Conservation (phyloP, 805 yeast genomes). For the Pichia ethanolica region DNA sequence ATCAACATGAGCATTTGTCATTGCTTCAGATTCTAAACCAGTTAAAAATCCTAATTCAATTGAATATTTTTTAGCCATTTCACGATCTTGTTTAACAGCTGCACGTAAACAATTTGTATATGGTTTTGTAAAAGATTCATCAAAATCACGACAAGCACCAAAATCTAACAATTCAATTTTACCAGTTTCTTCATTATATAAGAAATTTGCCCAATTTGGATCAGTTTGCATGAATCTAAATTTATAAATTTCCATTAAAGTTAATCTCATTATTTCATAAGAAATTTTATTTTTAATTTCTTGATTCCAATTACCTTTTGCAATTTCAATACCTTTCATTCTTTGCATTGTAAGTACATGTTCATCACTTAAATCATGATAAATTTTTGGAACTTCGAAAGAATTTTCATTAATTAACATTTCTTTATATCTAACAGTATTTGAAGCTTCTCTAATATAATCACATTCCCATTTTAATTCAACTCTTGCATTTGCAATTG, state of each 20-base stretch:
- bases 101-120: slow-evolving; percentile 70
- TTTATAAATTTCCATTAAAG: slow-evolving; percentile 75
- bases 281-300: slow-evolving; percentile 75
- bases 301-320: slow-evolving; percentile 69
- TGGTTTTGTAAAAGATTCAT: slow-evolving; percentile 55
- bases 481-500: slow-evolving; percentile 85
- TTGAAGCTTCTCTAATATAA: slow-evolving; percentile 80
- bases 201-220: slow-evolving; percentile 98
- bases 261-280: slow-evolving; percentile 75
- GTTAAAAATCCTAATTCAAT: slow-evolving; percentile 78
- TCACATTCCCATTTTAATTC: slow-evolving; percentile 98
- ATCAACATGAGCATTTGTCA: slow-evolving; percentile 90
- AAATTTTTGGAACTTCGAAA: slow-evolving; percentile 77
- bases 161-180: slow-evolving; percentile 86
- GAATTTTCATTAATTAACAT: slow-evolving; percentile 53
- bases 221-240: slow-evolving; percentile 96
- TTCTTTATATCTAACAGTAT: slow-evolving; percentile 59
- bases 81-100: slow-evolving; percentile 63
- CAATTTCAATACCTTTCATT: slow-evolving; percentile 77
- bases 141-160: slow-evolving; percentile 86
- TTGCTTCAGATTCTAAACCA: slow-evolving; percentile 78
- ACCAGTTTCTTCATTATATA: slow-evolving; percentile 63
- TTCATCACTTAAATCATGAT: slow-evolving; percentile 67
- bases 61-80: slow-evolving; percentile 57
- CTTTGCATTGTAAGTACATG: slow-evolving; percentile 85